These are phyloP conservation scores for Cornus kousa DNA, from an alignment of 148 eudicot species.

Conservation along the genomic window DNA sequence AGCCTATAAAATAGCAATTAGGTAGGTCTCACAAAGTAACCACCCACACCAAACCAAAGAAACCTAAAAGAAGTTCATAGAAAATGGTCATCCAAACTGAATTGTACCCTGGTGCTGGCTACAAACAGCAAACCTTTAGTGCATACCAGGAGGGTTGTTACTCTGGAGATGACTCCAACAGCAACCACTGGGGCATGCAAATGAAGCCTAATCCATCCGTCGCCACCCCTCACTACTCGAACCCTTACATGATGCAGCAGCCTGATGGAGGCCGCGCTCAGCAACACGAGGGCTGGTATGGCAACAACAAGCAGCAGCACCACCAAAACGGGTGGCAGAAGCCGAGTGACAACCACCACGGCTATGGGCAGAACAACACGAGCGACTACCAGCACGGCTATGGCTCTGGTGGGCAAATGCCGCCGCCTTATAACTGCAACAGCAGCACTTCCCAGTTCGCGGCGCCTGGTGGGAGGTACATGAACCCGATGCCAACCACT, in stretches of 20 bases:
- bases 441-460: not conserved
- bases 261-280: not conserved
- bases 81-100: not conserved
- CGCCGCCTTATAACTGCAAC: not conserved
- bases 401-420: not conserved
- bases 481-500: not conserved
- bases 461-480: not conserved
- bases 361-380: not conserved
- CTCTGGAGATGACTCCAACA: not conserved
- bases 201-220: not conserved
- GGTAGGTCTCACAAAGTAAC: not conserved
- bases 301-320: not conserved
- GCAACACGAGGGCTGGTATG: not conserved
- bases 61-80: not conserved
- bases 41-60: too few species aligned
- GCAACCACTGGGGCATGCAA: not conserved
- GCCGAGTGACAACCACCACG: not conserved
- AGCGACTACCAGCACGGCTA: not conserved
- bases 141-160: not conserved
- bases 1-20: conserved; percentile 2
- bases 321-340: not conserved
- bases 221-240: too few species aligned
- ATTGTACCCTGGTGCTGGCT: not conserved
- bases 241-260: not conserved
- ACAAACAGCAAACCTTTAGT: not conserved